Evolutionary conservation across 352 stramenopile species (phyloP).

Genomic region (Globisporangium yorkense): DNA sequence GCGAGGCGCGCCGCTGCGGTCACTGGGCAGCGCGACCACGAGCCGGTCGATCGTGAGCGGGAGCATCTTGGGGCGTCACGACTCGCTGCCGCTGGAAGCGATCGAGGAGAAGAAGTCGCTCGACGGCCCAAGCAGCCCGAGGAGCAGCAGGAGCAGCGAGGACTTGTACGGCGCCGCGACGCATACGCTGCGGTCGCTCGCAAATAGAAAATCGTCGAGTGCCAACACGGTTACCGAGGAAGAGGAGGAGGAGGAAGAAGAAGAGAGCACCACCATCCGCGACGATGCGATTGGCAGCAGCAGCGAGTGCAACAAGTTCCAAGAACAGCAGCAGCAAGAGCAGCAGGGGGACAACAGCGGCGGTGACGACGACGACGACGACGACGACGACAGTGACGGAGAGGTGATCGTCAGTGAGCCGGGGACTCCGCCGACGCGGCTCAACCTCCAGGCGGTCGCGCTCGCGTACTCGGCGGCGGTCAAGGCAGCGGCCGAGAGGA

Average conservation of each 20-base stretch:
- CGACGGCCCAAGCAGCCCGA: neutral
- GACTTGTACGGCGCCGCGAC: neutral
- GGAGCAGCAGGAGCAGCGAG: neutral
- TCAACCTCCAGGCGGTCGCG: conserved; percentile 7
- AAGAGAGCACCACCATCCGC: conserved; percentile 7
- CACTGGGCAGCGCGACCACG: conserved; percentile 1
- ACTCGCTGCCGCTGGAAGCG: conserved; percentile 4
- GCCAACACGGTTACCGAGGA: conserved; percentile 25
- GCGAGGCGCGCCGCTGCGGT: conserved; percentile 5
- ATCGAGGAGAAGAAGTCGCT: conserved; percentile 13
- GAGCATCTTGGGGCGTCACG: neutral
- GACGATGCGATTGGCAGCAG: conserved; percentile 8
- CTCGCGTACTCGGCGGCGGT: conserved; percentile 1
- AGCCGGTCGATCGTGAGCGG: neutral
- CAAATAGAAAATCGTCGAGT: conserved; percentile 25
- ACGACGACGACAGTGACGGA: too few relatives aligned
- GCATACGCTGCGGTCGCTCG: neutral
- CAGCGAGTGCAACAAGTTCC: conserved; percentile 3
- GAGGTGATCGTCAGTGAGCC: neutral
- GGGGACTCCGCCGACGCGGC: conserved; percentile 3
- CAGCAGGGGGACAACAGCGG: neutral
- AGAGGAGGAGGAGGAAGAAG: conserved; percentile 13
- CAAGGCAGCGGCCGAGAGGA: neutral
- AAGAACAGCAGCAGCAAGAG: conserved; percentile 10
- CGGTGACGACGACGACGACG: neutral